Conservation (phyloP, 306 rosid species). For the Dryas octopetala region DNA sequence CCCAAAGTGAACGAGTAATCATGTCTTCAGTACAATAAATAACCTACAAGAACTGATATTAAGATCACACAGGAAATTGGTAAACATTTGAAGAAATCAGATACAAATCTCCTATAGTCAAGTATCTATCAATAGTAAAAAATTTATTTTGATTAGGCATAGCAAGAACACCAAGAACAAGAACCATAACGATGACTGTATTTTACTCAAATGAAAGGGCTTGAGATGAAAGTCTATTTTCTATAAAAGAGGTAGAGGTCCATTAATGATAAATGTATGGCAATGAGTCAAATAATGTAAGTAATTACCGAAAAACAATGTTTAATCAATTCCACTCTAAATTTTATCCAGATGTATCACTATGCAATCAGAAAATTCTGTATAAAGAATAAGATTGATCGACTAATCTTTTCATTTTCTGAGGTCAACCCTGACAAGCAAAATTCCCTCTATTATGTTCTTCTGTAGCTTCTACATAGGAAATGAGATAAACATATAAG, state of each 20-base stretch:
- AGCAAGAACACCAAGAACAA: neutral
- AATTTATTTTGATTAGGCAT: too few relatives aligned
- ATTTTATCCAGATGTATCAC: neutral
- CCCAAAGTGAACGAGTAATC: constrained; percentile 73
- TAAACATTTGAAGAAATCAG: neutral
- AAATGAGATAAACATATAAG: constrained; percentile 12
- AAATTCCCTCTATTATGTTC: neutral
- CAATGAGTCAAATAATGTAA: neutral
- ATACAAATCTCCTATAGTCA: too few relatives aligned
- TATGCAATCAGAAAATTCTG: neutral
- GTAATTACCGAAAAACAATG: neutral
- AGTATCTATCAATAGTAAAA: too few relatives aligned
- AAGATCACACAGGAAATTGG: neutral
- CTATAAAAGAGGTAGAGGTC: neutral
- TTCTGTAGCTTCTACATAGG: neutral
- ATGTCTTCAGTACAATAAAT: constrained; percentile 80
- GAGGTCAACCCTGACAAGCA: neutral
- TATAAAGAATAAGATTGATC: neutral
- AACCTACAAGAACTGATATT: constrained; percentile 41
- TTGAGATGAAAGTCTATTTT: neutral
- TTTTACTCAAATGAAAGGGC: neutral
- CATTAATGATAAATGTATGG: neutral
- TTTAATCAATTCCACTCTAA: neutral
- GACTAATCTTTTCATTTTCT: neutral
- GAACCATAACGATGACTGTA: neutral